Evolutionary conservation across 306 rosid genomes (phyloP), one percentile per base, ranked within the genome.

Genomic region (Macrotyloma uniflorum): DNA sequence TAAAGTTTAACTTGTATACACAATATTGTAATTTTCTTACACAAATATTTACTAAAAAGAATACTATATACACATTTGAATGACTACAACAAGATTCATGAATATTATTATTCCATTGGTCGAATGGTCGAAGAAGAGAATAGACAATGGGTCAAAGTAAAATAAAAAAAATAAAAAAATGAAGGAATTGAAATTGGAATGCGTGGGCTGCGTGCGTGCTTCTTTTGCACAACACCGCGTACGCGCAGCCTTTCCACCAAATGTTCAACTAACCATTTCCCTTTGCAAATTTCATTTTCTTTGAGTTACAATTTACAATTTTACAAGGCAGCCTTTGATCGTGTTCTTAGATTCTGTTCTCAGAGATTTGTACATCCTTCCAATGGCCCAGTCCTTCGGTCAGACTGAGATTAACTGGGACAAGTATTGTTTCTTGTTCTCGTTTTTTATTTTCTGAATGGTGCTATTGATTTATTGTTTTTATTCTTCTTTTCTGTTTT

Each of bases 341-440:
- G 33, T 36, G 49, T 67, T 89, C 40, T 85, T 85, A 78, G 59
- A 4, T 74, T 72, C 22, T 50, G 3, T 81, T 53, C 55, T 6
- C 4, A 14, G 12, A 5, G 5, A 18, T 20, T 71, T 77, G 54
- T 57, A 8, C 4, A 53, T 35, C 4, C 66, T 6, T 2, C 76
- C 18, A 86, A 86, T 92, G 98, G 87, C 89, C 8, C 88, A 80
- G 6, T 72, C 95, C 49, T 84, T 87, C 47, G 93, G 90, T 71
- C 93, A 87, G 30, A 80, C 98, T 55, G 99, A 93, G 87, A 93
- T 95, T 54, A 92, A 95, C 84, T 95, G 99, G 99, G 98, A 95
- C 87, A 93, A 95, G 99, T 94, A 87, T 35, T 66, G 3, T 58
- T 46, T 50, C 42, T 28, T 62, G 0, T 47, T 35, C 74, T 68